Percentiles rank a stretch among this genome's conserved stretches.
These are phyloP conservation scores for Daldinia bambusicola DNA, from an alignment of 495 filamentous ascomycete genomes.

Conservation along the genomic window DNA sequence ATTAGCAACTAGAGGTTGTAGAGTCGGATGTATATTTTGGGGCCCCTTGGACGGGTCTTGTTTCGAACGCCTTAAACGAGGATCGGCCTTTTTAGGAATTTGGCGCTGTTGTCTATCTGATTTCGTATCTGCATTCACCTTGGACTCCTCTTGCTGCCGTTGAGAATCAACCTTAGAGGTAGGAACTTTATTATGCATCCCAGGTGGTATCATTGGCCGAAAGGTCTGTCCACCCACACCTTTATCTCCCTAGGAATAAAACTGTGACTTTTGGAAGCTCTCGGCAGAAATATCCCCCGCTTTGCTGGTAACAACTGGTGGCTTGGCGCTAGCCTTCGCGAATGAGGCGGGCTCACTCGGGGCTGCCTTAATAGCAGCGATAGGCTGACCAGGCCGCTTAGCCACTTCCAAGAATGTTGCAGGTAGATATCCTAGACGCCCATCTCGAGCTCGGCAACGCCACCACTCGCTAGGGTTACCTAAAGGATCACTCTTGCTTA, in stretches of 20 bases:
- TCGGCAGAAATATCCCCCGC: slow-evolving; percentile 77
- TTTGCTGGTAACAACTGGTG: slow-evolving; percentile 69
- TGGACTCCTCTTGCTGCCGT: neutral
- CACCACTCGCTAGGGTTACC: slow-evolving; percentile 97
- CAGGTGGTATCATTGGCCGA: neutral
- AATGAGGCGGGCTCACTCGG: slow-evolving; percentile 60
- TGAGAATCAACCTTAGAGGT: neutral
- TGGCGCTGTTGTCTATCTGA: neutral
- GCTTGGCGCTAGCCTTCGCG: slow-evolving; percentile 58
- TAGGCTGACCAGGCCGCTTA: slow-evolving; percentile 62
- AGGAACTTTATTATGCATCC: neutral
- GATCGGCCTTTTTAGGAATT: neutral
- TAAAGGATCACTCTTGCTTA: slow-evolving; percentile 91
- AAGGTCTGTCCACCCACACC: neutral
- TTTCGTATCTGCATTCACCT: neutral
- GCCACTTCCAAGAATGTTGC: slow-evolving; percentile 88
- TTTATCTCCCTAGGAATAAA: slow-evolving; percentile 69
- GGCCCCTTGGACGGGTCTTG: neutral
- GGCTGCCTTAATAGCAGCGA: slow-evolving; percentile 65
- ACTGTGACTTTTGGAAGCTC: slow-evolving; percentile 90
- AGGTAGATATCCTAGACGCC: slow-evolving; percentile 89
- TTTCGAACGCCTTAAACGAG: neutral
- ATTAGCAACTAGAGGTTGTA: neutral
- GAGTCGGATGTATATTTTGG: neutral
- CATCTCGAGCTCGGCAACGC: slow-evolving; percentile 93